Conservation (phyloP, 345 rosid genomes). For the Arabis hirsuta region DNA sequence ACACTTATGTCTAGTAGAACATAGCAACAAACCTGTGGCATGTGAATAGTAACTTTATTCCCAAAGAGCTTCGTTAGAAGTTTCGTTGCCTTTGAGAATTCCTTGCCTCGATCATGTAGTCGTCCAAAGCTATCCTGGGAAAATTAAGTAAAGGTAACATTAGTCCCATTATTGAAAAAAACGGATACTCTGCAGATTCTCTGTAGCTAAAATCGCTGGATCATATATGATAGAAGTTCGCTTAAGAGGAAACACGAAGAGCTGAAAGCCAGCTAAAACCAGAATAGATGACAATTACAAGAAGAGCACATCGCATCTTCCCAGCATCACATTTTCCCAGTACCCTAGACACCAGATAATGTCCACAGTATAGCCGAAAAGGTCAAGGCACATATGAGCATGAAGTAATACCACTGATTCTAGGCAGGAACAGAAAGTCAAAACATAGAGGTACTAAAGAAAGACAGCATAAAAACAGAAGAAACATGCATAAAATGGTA, state of each 20-base stretch:
- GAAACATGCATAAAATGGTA: neutral
- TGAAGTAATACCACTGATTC: conserved; percentile 4
- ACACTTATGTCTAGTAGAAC: conserved; percentile 4
- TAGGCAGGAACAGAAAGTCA: conserved; percentile 10
- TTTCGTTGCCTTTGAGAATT: conserved; percentile 72
- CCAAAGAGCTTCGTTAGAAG: conserved; percentile 78
- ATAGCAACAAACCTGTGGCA: conserved; percentile 78
- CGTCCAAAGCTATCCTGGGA: conserved; percentile 78
- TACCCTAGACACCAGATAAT: neutral
- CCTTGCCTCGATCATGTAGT: conserved; percentile 77
- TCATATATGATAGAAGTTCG: conserved; percentile 5
- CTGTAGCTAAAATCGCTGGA: conserved; percentile 6
- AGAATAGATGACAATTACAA: conserved; percentile 17
- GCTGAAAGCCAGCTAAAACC: conserved; percentile 18
- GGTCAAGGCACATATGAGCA: neutral
- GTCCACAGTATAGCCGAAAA: conserved; percentile 11
- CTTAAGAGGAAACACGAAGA: conserved; percentile 13
- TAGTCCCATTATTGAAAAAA: conserved; percentile 19
- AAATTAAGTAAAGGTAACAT: conserved; percentile 13
- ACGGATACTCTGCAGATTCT: neutral
- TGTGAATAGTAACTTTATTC: conserved; percentile 82
- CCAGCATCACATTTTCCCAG: neutral
- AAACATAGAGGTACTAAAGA: conserved; percentile 7
- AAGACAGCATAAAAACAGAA: conserved; percentile 1
- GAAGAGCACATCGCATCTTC: neutral